A percentile compares a stretch with the other conserved stretches of the same genome.
Evolutionary conservation across 2,329 filamentous ascomycete genomes (phyloP).

Genomic region (Venturia asperata): DNA sequence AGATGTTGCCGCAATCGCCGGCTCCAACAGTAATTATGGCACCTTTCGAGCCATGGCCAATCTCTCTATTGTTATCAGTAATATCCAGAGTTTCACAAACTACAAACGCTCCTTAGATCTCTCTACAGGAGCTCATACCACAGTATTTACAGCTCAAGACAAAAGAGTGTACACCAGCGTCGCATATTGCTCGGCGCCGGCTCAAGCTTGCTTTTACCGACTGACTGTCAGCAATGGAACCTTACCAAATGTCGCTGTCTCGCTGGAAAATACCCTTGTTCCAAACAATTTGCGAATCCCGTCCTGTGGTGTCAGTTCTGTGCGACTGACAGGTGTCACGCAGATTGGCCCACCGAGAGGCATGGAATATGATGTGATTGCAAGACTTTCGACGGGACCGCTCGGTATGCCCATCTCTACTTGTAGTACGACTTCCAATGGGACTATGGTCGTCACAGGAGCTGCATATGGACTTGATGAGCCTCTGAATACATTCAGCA

Average conservation of each 20-base stretch:
- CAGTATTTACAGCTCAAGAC: conserved; percentile 26
- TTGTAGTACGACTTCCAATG: conserved; percentile 21
- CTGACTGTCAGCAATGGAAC: conserved; percentile 26
- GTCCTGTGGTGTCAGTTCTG: conserved; percentile 30
- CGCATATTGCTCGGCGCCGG: conserved; percentile 41
- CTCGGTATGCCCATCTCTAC: conserved; percentile 21
- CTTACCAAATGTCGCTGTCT: conserved; percentile 38
- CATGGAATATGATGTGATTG: conserved; percentile 39
- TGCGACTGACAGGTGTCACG: conserved; percentile 33
- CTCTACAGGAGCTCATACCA: conserved; percentile 36
- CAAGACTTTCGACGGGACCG: conserved; percentile 23
- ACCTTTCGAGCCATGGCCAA: conserved; percentile 44
- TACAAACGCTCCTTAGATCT: conserved; percentile 43
- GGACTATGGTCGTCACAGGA: conserved; percentile 21
- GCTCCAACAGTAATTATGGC: conserved; percentile 37
- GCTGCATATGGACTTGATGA: conserved; percentile 22
- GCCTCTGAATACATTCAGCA: conserved; percentile 26
- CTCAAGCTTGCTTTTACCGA: conserved; percentile 37
- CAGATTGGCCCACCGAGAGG: conserved; percentile 38
- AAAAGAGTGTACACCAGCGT: conserved; percentile 30
- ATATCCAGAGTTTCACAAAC: conserved; percentile 25
- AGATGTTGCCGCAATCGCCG: conserved; percentile 37
- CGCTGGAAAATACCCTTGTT: conserved; percentile 38
- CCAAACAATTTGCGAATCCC: conserved; percentile 26
- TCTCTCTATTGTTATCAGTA: conserved; percentile 36